These are phyloP conservation scores for Rutstroemia sp. DNA, from an alignment of 2,329 filamentous ascomycete species.

Conservation along the genomic window DNA sequence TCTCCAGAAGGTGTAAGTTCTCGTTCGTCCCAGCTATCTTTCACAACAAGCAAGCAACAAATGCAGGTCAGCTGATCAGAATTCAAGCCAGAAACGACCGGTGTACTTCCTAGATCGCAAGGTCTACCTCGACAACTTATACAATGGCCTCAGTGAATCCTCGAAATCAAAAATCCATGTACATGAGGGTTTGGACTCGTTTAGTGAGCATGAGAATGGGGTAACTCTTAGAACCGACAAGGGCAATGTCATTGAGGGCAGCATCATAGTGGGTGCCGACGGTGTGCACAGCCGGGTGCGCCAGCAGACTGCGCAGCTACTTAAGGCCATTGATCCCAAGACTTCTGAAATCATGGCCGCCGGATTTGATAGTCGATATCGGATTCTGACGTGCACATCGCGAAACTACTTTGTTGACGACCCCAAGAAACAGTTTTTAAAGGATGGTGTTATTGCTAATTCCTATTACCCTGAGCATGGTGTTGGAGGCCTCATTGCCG, in stretches of 20 bases:
- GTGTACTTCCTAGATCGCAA: slow-evolving; percentile 1
- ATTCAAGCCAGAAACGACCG: not conserved
- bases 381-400: slow-evolving; percentile 1
- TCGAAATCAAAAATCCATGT: not conserved
- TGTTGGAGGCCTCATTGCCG: not conserved
- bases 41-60: not conserved
- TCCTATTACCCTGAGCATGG: slow-evolving; percentile 1
- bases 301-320: slow-evolving; percentile 21
- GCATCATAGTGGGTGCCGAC: slow-evolving; percentile 23
- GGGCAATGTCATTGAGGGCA: slow-evolving; percentile 4
- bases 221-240: not conserved
- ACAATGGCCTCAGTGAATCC: not conserved
- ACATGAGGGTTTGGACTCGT: not conserved
- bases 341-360: slow-evolving; percentile 2
- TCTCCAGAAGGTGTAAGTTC: slow-evolving; percentile 1
- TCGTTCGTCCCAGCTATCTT: not conserved
- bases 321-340: not conserved
- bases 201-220: slow-evolving; percentile 1
- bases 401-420: not conserved
- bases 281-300: slow-evolving; percentile 24
- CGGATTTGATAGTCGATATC: not conserved
- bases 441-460: not conserved
- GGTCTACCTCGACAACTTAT: not conserved
- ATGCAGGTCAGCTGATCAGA: not conserved
- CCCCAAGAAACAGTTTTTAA: not conserved